These are phyloP conservation scores for Remersonia thermophila DNA, from an alignment of 2,329 filamentous ascomycete species.

Conservation along the genomic window DNA sequence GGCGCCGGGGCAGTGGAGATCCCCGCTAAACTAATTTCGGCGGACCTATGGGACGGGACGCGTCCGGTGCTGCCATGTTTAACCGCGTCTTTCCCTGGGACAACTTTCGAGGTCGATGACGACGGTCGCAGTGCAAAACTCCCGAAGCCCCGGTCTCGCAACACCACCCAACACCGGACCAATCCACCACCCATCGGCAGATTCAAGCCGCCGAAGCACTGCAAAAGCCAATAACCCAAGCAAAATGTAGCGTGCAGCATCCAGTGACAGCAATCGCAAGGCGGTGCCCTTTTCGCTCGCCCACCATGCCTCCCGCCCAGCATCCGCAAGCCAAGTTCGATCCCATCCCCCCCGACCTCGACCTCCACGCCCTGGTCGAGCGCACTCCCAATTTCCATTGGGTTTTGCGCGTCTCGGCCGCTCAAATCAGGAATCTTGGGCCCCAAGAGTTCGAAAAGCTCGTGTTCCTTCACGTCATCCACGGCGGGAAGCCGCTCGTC, in stretches of 20 bases:
- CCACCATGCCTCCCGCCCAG: constrained; percentile 58
- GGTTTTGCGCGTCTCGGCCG: constrained; percentile 65
- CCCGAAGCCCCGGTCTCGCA: no score
- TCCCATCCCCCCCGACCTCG: constrained; percentile 75
- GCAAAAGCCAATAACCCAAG: constrained; percentile 1
- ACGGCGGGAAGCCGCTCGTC: constrained; percentile 75
- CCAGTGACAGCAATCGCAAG: not conserved
- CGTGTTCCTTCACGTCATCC: constrained; percentile 69
- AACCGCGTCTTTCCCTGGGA: no score
- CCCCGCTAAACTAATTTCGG: no score
- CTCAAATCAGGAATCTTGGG: constrained; percentile 66
- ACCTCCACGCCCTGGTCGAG: constrained; percentile 64
- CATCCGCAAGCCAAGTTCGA: constrained; percentile 84
- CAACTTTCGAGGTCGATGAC: no score
- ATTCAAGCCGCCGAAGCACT: constrained; percentile 3
- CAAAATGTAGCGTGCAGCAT: no score
- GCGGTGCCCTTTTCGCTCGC: not conserved
- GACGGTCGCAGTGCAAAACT: no score
- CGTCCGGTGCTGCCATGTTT: no score
- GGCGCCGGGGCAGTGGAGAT: no score
- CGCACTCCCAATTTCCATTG: constrained; percentile 74
- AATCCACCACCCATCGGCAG: no score
- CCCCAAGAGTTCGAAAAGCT: constrained; percentile 75
- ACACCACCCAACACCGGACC: no score
- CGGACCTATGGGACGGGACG: no score